Conservation (phyloP, 495 filamentous ascomycete species). For the Amorphotheca resinae region DNA sequence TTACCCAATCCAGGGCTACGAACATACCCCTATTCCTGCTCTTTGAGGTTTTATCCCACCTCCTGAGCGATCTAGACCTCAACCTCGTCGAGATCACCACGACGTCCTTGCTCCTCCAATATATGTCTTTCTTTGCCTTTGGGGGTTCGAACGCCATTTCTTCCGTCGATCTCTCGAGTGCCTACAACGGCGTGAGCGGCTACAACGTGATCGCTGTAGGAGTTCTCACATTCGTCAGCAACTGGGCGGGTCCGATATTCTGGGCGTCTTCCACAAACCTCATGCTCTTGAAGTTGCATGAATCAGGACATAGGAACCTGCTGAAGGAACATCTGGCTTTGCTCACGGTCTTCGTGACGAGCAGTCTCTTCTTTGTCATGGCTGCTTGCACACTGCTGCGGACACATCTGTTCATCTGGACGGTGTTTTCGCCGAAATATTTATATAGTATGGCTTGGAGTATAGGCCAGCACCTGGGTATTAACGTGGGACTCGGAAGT, state of each 20-base stretch:
- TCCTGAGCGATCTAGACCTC: slow-evolving; percentile 37
- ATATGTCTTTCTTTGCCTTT: slow-evolving; percentile 75
- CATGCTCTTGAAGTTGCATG: slow-evolving; percentile 9
- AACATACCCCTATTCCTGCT: slow-evolving; percentile 77
- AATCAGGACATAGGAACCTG: slow-evolving; percentile 5
- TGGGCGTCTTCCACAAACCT: slow-evolving; percentile 41
- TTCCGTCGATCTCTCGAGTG: slow-evolving; percentile 68
- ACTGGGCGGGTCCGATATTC: slow-evolving; percentile 88
- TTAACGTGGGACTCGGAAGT: slow-evolving; percentile 49
- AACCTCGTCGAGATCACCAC: slow-evolving; percentile 43
- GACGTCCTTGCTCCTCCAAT: slow-evolving; percentile 56
- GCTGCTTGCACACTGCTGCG: slow-evolving; percentile 71
- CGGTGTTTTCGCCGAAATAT: slow-evolving; percentile 95
- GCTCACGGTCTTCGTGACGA: slow-evolving; percentile 53
- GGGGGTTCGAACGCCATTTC: slow-evolving; percentile 90
- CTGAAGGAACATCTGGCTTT: slow-evolving; percentile 40
- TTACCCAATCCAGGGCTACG: slow-evolving; percentile 72
- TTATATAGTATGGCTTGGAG: slow-evolving; percentile 84
- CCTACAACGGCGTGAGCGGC: slow-evolving; percentile 66
- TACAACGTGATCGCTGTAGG: slow-evolving; percentile 62
- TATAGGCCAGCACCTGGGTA: slow-evolving; percentile 60
- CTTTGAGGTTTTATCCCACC: slow-evolving; percentile 44
- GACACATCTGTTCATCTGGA: slow-evolving; percentile 96
- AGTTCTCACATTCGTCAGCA: slow-evolving; percentile 68
- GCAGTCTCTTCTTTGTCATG: slow-evolving; percentile 62